Evolutionary conservation across 768 basidiomycete genomes (phyloP).

Genomic region (Pluteus cervinus): DNA sequence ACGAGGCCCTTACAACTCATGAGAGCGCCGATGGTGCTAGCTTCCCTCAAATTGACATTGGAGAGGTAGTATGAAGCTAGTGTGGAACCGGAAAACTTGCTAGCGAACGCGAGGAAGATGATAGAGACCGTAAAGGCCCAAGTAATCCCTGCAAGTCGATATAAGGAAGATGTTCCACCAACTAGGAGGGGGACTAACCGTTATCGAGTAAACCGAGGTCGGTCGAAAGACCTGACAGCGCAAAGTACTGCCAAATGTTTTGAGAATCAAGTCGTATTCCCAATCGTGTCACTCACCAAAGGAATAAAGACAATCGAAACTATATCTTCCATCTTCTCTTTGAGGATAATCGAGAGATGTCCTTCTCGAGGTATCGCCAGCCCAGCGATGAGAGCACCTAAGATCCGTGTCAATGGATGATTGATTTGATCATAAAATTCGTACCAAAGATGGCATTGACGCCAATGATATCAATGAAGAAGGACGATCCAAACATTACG

Average conservation of each 20-base stretch:
- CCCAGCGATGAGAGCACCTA: slow-evolving; percentile 78
- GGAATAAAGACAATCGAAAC: slow-evolving; percentile 86
- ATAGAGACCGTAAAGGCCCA: slow-evolving; percentile 90
- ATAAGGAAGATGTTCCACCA: not conserved
- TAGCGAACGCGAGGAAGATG: slow-evolving; percentile 68
- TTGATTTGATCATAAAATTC: slow-evolving; percentile 7
- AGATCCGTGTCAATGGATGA: not conserved
- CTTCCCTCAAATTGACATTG: slow-evolving; percentile 77
- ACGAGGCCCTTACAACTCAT: slow-evolving; percentile 98
- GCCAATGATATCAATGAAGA: slow-evolving; percentile 90
- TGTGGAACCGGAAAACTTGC: slow-evolving; percentile 86
- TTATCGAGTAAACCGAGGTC: slow-evolving; percentile 78
- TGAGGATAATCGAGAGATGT: slow-evolving; percentile 76
- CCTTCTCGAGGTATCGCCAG: slow-evolving; percentile 82
- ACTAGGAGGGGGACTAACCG: slow-evolving; percentile 40
- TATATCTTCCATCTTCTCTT: slow-evolving; percentile 93
- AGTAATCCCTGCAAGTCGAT: slow-evolving; percentile 49
- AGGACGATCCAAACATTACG: slow-evolving; percentile 77
- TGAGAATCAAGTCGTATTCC: slow-evolving; percentile 1
- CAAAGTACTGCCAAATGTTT: slow-evolving; percentile 63
- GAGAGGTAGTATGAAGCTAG: slow-evolving; percentile 58
- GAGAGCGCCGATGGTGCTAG: slow-evolving; percentile 76
- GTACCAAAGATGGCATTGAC: slow-evolving; percentile 85
- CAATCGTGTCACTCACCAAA: slow-evolving; percentile 38
- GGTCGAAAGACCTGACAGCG: slow-evolving; percentile 89